Conservation (phyloP, 768 basidiomycete genomes). For the Trametes meyenii region DNA sequence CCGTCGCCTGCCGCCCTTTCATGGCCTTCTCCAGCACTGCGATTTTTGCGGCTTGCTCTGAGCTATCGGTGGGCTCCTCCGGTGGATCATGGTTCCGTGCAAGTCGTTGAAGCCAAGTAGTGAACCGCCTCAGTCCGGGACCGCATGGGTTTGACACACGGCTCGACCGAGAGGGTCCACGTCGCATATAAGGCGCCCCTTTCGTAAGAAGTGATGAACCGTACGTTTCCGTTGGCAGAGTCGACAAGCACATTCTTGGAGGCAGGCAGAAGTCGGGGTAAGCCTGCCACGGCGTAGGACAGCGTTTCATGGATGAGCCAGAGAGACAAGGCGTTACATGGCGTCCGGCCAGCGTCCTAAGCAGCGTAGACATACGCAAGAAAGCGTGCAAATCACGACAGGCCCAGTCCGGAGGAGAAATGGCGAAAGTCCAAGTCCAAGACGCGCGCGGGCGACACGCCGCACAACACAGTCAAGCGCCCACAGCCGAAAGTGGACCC, state of each 20-base stretch:
- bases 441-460: background rate
- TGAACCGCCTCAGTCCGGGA: constrained; percentile 9
- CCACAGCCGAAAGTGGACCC: constrained; percentile 5
- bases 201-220: background rate
- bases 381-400: constrained; percentile 5
- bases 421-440: constrained; percentile 2
- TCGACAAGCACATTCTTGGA: constrained; percentile 21
- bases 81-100: constrained; percentile 20
- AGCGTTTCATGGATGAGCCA: constrained; percentile 4
- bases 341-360: constrained; percentile 16
- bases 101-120: constrained; percentile 36
- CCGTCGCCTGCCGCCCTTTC: constrained; percentile 85
- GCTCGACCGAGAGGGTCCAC: background rate
- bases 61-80: constrained; percentile 34
- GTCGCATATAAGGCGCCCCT: background rate
- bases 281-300: background rate
- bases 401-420: background rate
- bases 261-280: constrained; percentile 7
- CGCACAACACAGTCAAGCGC: background rate
- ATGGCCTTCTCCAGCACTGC: constrained; percentile 83
- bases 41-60: constrained; percentile 72
- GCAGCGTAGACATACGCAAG: constrained; percentile 26
- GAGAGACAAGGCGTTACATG: constrained; percentile 18
- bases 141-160: background rate
- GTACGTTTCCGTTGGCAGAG: background rate